Evolutionary conservation across 2,329 filamentous ascomycete species (phyloP).

Genomic region (Pyricularia sp.): DNA sequence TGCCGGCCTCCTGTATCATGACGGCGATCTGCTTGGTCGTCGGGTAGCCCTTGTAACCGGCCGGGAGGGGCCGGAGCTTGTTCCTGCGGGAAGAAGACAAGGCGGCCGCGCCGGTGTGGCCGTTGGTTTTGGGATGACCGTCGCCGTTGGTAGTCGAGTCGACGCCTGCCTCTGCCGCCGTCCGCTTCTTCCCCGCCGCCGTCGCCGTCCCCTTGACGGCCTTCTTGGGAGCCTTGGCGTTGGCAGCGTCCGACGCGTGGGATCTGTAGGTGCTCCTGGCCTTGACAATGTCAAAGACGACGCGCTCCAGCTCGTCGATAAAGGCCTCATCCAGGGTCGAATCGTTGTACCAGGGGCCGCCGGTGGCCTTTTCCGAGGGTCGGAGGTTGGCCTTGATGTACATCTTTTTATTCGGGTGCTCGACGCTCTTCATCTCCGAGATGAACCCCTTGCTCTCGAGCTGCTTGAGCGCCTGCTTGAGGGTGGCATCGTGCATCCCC

Average conservation of each 20-base stretch:
- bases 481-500: conserved; percentile 73
- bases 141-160: conserved; percentile 6
- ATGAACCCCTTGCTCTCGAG: conserved; percentile 78
- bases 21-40: conserved; percentile 70
- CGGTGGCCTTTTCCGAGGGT: conserved; percentile 83
- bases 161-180: conserved; percentile 10
- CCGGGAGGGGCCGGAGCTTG: conserved; percentile 41
- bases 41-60: conserved; percentile 69
- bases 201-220: conserved; percentile 39
- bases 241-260: conserved; percentile 17
- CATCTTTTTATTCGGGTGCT: conserved; percentile 86
- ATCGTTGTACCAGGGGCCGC: conserved; percentile 91
- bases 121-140: conserved; percentile 12
- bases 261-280: conserved; percentile 58
- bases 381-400: conserved; percentile 84
- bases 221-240: conserved; percentile 39
- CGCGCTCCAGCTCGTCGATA: conserved; percentile 65
- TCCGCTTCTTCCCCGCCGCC: conserved; percentile 17
- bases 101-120: conserved; percentile 14
- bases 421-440: conserved; percentile 83
- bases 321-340: conserved; percentile 83
- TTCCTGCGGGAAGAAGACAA: conserved; percentile 17
- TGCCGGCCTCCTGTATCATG: conserved; percentile 57
- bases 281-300: conserved; percentile 67
- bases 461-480: conserved; percentile 75